Percentiles rank a stretch among this genome's conserved stretches.
Conservation (phyloP, 106 monocot species). For the Phalaenopsis aphrodite region DNA sequence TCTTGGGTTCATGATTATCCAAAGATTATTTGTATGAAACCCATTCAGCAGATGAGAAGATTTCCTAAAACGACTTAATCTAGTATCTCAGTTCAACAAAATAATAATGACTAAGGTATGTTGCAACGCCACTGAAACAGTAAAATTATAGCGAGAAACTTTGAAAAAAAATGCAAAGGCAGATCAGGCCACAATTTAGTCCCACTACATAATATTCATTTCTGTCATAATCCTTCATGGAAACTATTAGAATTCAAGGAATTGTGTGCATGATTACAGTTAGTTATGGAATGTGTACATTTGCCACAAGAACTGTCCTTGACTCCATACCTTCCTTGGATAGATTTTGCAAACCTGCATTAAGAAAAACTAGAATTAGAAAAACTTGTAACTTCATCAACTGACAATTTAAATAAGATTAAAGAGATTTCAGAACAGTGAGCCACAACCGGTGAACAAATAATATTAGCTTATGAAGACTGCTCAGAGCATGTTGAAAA, state of each 20-base stretch:
- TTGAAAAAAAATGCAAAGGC: neutral
- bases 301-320: conserved; percentile 66
- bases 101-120: neutral
- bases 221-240: neutral
- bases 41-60: neutral
- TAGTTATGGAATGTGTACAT: conserved; percentile 28
- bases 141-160: neutral
- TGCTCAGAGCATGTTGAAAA: neutral
- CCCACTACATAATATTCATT: neutral
- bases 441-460: neutral
- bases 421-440: neutral
- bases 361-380: conserved; percentile 10
- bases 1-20: neutral
- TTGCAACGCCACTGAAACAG: neutral
- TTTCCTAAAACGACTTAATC: neutral
- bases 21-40: too few relatives aligned
- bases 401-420: neutral
- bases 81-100: neutral
- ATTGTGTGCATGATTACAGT: neutral
- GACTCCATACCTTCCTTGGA: conserved; percentile 45
- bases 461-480: neutral
- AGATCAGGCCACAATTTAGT: neutral
- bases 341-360: conserved; percentile 29
- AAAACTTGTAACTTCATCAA: conserved; percentile 9
- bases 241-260: neutral